Evolutionary conservation across 2,329 filamentous ascomycete species (phyloP), one percentile per base, ranked within the genome.

Genomic region (Pseudohalonectria lignicola): DNA sequence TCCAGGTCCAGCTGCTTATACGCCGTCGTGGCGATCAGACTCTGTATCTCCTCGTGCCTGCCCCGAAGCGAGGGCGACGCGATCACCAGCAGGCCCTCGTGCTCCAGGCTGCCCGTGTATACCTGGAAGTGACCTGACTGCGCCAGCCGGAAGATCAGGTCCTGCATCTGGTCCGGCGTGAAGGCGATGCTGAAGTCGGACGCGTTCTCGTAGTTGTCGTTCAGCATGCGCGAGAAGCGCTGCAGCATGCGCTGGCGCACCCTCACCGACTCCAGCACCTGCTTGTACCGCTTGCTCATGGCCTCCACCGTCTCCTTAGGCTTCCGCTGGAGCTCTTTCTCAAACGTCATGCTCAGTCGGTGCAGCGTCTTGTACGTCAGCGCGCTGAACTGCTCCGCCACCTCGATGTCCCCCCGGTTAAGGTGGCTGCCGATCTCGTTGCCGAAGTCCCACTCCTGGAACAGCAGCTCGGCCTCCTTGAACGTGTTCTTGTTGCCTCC

Each of bases 401-500:
- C 92, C 62, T 96, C 90, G 30, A 96, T 83, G 56, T 96, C 87
- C 44, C 92, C 93, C 21, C 86, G 84, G 49, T 93, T 81, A n/a
- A 98, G 72, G 55, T 92, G 83, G 35, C 85, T 77, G 19, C 90
- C 92, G 40, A 98, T 86, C 50, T 88, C 80, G 52, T 96, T 96
- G 38, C 85, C 93, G 53, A 96, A 96, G 41, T 87, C 86, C 92
- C 92, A 98, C 60, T 98, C 92, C 52, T 94, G 87, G 55, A 95
- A 93, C 34, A 98, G 65, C 46, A 98, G 82, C 66, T 98, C 92
- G 6, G 92, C 92, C 59, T 98, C 92, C 55, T 96, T 96, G 72
- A 98, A 98, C 0, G 88, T 95, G 62, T 96, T 98, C 59, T 95
- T 96, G 66, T 96, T 96, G 40, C 87, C 86, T 49, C 84, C 88